Conservation (phyloP, 495 filamentous ascomycete species). For the Penicillium robsamsonii region DNA sequence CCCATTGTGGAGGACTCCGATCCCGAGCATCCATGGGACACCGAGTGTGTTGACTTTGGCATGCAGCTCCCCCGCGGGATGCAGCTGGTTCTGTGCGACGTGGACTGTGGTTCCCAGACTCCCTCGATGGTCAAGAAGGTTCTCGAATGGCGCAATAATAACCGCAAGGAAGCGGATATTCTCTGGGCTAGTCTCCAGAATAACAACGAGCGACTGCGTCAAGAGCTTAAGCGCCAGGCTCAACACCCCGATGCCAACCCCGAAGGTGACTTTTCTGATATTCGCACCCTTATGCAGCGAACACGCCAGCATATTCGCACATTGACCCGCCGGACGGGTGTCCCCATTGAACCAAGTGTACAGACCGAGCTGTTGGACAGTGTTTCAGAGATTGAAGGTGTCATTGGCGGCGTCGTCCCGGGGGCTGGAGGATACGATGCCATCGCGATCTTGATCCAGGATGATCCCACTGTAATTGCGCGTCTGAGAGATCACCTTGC, state of each 20-base stretch:
- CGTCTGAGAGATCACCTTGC: slow-evolving; percentile 60
- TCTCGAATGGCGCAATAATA: slow-evolving; percentile 72
- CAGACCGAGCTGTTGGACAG: slow-evolving; percentile 85
- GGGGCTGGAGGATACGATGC: slow-evolving; percentile 96
- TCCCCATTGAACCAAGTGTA: slow-evolving; percentile 86
- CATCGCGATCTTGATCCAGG: slow-evolving; percentile 72
- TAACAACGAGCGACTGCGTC: slow-evolving; percentile 69
- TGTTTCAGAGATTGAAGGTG: slow-evolving; percentile 66
- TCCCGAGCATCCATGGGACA: slow-evolving; percentile 66
- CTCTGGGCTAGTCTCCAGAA: slow-evolving; percentile 73
- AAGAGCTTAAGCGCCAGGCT: slow-evolving; percentile 52
- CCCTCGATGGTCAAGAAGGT: slow-evolving; percentile 94
- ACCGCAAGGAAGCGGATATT: slow-evolving; percentile 60
- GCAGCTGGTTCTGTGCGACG: slow-evolving; percentile 87
- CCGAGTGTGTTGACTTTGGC: slow-evolving; percentile 61
- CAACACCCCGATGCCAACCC: slow-evolving; percentile 32
- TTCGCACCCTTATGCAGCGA: slow-evolving; percentile 44
- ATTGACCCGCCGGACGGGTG: slow-evolving; percentile 70
- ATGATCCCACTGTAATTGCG: slow-evolving; percentile 65
- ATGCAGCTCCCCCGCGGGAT: slow-evolving; percentile 64
- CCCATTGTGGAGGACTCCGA: slow-evolving; percentile 60
- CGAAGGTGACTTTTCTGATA: slow-evolving; percentile 32
- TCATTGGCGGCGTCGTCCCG: slow-evolving; percentile 88
- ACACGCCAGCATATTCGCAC: slow-evolving; percentile 63
- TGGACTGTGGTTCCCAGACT: slow-evolving; percentile 90